Evolutionary conservation across 306 rosid genomes (phyloP), one percentile per base, ranked within the genome.

Genomic region (Acacia confusa): DNA sequence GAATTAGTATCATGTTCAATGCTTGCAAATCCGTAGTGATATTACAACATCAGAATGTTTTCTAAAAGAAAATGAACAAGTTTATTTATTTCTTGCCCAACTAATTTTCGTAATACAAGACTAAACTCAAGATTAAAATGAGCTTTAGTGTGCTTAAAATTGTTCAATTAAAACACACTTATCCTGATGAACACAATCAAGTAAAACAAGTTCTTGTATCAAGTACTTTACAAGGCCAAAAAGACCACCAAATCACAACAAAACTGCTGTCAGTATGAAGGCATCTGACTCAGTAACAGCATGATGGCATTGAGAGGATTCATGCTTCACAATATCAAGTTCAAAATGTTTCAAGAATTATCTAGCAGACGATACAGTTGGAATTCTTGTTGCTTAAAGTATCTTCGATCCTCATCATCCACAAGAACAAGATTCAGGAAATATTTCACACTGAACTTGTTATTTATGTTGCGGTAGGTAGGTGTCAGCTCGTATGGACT

Each of bases 311-410:
- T 48, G 64, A 32, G 6, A 69, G 19, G 74, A 34, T 38, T 74
- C 48, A 55, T 3, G 2, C 32, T 7, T 7, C 32, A 16, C 69
- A 57, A 22, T 36, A 34, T 32, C 63, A 20, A 38, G 64, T 32
- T 73, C 25, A 75, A 22, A 22, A 55, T 13, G 44, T 36, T 75
- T 91, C 83, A 87, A 38, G 90, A 63, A 32, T 77, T 79, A 67
- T 91, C 92, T 61, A 87, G 84, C 43, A 84, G 89, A 90, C 97
- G 88, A 32, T 85, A 92, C 58, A 92, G 84, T 7, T 90, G 89
- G 89, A 92, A 89, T 80, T 92, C 97, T 81, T 92, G 97, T 82
- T 92, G 97, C 85, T 92, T 90, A 74, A 92, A 92, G 52, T 92
- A 92, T 44, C 97, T 90, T 4, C 97, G 83, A 82, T 92, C 94